phyloP scores from a whole-genome alignment of 106 monocot genomes.

The Acorus gramineus region DNA sequence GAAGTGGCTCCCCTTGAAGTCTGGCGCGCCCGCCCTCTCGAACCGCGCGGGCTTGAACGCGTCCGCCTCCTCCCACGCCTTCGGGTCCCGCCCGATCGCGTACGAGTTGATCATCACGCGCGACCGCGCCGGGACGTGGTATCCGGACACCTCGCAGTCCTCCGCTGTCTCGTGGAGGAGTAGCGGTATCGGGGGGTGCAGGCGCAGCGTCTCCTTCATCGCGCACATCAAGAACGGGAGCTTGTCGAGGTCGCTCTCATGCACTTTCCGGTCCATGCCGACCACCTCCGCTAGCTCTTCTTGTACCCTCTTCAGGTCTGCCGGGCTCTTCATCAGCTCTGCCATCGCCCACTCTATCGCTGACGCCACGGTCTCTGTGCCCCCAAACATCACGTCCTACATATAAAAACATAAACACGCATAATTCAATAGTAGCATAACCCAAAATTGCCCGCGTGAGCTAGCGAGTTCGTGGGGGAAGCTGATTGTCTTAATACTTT shows the following conservation, averaged over 20 bases:
- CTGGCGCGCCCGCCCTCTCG: constrained; percentile 21
- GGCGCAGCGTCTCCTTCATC: constrained; percentile 76
- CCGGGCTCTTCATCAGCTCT: constrained; percentile 55
- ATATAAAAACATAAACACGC: neutral
- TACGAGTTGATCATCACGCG: constrained; percentile 60
- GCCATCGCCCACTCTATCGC: constrained; percentile 77
- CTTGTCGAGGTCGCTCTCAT: constrained; percentile 53
- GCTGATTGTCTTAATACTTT: too few species aligned
- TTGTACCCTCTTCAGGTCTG: constrained; percentile 35
- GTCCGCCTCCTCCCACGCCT: constrained; percentile 50
- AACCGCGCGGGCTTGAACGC: constrained; percentile 47
- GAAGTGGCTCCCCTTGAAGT: constrained; percentile 52
- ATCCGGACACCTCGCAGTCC: constrained; percentile 51
- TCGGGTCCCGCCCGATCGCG: constrained; percentile 51
- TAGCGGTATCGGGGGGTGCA: constrained; percentile 75
- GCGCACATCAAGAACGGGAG: constrained; percentile 55
- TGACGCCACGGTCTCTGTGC: constrained; percentile 74
- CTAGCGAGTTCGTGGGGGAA: too few species aligned
- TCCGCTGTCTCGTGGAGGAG: constrained; percentile 61
- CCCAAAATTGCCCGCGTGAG: neutral
- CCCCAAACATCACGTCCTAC: constrained; percentile 82
- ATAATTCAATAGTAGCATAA: neutral
- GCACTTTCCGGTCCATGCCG: constrained; percentile 48
- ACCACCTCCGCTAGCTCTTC: constrained; percentile 39
- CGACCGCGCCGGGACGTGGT: constrained; percentile 28